phyloP scores from a whole-genome alignment of 2,329 filamentous ascomycete species.

The Dothistroma pini region DNA sequence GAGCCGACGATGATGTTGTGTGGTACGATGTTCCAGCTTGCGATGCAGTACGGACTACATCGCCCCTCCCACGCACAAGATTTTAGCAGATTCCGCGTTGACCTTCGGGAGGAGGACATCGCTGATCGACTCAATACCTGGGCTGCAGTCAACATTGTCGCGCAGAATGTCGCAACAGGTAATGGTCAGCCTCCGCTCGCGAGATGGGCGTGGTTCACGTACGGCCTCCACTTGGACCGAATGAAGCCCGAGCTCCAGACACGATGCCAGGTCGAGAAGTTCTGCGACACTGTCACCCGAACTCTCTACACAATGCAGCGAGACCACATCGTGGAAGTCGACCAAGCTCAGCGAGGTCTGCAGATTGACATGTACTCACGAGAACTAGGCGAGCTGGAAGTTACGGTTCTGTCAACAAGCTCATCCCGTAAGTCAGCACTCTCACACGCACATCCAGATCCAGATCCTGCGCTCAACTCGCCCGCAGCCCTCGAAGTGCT shows the following conservation, averaged over 20 bases:
- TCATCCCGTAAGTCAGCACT: conserved; percentile 26
- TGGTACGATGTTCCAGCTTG: conserved; percentile 82
- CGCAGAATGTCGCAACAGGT: conserved; percentile 75
- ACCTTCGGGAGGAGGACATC: conserved; percentile 74
- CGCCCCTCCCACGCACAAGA: conserved; percentile 78
- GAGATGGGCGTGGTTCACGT: conserved; percentile 55
- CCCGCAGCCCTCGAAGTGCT: conserved; percentile 49
- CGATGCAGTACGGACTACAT: conserved; percentile 78
- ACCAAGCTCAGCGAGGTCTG: conserved; percentile 35
- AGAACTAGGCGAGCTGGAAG: conserved; percentile 37
- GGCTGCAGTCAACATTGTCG: conserved; percentile 82
- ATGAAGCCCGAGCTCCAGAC: conserved; percentile 60
- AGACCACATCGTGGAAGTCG: conserved; percentile 58
- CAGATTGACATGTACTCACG: conserved; percentile 38
- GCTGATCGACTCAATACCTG: conserved; percentile 75
- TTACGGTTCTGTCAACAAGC: conserved; percentile 34
- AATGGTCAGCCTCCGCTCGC: conserved; percentile 69
- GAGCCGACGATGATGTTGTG: conserved; percentile 79
- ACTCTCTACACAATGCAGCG: conserved; percentile 76
- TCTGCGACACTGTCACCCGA: conserved; percentile 73
- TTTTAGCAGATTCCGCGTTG: conserved; percentile 64
- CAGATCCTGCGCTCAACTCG: background rate
- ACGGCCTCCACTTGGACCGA: conserved; percentile 71
- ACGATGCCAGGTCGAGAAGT: conserved; percentile 67
- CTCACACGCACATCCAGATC: background rate